Evolutionary conservation across 805 yeast genomes (phyloP).

Genomic region (Alloascoidea hylecoeti): DNA sequence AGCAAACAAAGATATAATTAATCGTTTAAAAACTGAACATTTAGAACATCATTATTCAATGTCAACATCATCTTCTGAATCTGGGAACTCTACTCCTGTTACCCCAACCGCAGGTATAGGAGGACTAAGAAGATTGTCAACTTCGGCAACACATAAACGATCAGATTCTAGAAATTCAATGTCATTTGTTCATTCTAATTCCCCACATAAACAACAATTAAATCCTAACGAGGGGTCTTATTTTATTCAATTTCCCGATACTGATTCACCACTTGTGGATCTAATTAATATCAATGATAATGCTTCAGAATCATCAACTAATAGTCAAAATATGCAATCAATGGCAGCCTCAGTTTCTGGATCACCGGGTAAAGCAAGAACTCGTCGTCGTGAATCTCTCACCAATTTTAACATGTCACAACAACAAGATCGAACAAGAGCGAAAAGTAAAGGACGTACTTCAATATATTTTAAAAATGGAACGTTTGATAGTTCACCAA

Average conservation of each 20-base stretch:
- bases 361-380: not conserved
- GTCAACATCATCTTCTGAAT: not conserved
- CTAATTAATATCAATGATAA: not conserved
- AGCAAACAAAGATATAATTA: slow-evolving; percentile 87
- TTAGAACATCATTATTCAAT: slow-evolving; percentile 29
- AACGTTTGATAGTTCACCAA: slow-evolving; percentile 22
- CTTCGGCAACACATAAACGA: not conserved
- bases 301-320: not conserved
- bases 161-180: not conserved
- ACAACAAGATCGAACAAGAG: not conserved
- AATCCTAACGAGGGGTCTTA: too few relatives aligned
- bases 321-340: not conserved
- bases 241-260: not conserved
- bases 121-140: not conserved
- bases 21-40: slow-evolving; percentile 75
- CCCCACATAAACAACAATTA: not conserved
- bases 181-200: not conserved
- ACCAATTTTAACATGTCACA: too few relatives aligned
- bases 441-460: too few relatives aligned
- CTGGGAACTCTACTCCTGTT: not conserved
- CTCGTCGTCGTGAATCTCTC: not conserved
- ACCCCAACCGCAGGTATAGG: too few relatives aligned
- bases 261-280: too few relatives aligned
- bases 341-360: not conserved
- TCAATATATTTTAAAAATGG: not conserved